These are phyloP conservation scores for Cystobasidium pallidum DNA, from an alignment of 1,284 basidiomycete species.

Conservation along the genomic window DNA sequence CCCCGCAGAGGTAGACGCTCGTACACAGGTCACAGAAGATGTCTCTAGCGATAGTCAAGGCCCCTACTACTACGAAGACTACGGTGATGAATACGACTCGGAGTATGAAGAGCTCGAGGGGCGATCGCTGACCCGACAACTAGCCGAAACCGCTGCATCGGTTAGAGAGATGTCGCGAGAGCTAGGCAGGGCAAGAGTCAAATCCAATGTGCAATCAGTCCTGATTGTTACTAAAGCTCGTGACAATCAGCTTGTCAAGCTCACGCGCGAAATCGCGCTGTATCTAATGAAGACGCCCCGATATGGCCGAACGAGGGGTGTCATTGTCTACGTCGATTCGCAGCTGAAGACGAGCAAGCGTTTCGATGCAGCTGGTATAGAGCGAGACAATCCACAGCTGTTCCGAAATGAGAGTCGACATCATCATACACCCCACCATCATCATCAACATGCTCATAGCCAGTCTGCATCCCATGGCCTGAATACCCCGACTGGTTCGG, in stretches of 20 bases:
- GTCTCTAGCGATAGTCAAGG: constrained; percentile 37
- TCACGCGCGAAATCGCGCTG: constrained; percentile 91
- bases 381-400: constrained; percentile 82
- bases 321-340: constrained; percentile 82
- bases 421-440: constrained; percentile 21
- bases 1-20: not conserved
- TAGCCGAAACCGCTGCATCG: constrained; percentile 95
- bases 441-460: constrained; percentile 17
- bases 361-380: constrained; percentile 89
- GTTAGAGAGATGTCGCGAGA: constrained; percentile 99
- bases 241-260: constrained; percentile 92
- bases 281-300: constrained; percentile 73
- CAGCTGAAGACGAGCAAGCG: constrained; percentile 89
- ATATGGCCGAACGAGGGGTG: constrained; percentile 22
- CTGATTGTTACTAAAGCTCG: constrained; percentile 97
- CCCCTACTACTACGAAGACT: constrained; percentile 45
- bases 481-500: not conserved
- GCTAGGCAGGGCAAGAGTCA: constrained; percentile 89
- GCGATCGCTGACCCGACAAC: constrained; percentile 73
- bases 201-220: constrained; percentile 86
- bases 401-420: constrained; percentile 63
- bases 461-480: not conserved
- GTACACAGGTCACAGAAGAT: not conserved
- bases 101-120: constrained; percentile 67
- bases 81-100: constrained; percentile 61